Conservation (phyloP, 2,329 filamentous ascomycete genomes). For the Sarocladium strictum region DNA sequence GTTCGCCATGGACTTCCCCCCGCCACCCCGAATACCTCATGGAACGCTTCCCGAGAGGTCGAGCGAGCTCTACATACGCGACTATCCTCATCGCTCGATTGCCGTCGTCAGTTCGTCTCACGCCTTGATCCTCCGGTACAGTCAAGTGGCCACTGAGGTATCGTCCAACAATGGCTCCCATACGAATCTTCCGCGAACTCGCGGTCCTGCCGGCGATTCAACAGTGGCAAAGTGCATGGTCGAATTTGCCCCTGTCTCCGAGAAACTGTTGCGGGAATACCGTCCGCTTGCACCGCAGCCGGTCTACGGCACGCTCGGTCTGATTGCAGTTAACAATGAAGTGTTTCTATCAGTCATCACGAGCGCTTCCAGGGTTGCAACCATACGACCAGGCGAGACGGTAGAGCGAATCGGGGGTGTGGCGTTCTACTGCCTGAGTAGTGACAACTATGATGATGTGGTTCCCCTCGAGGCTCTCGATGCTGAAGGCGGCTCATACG, state of each 20-base stretch:
- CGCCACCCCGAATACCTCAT: background rate
- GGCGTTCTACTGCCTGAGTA: constrained; percentile 90
- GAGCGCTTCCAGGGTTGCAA: constrained; percentile 70
- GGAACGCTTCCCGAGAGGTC: constrained; percentile 46
- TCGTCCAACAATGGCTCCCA: constrained; percentile 53
- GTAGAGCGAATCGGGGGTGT: constrained; percentile 82
- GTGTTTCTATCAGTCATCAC: constrained; percentile 90
- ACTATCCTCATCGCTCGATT: constrained; percentile 81
- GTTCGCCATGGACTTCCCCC: constrained; percentile 2
- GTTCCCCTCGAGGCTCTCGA: constrained; percentile 49
- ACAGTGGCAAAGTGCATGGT: constrained; percentile 70
- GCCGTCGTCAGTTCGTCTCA: constrained; percentile 75
- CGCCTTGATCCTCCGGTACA: constrained; percentile 80
- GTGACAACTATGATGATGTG: constrained; percentile 77
- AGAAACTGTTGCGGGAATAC: constrained; percentile 68
- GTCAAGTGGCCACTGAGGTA: constrained; percentile 54
- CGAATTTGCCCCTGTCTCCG: constrained; percentile 65
- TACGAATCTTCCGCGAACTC: constrained; percentile 37
- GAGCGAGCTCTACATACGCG: constrained; percentile 77
- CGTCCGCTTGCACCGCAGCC: constrained; percentile 66
- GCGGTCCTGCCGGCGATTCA: constrained; percentile 35
- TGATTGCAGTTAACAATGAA: constrained; percentile 78
- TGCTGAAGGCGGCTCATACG: constrained; percentile 30
- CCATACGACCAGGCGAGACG: constrained; percentile 78
- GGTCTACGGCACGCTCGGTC: constrained; percentile 78